A percentile compares a stretch with the other conserved stretches of the same genome.
These are phyloP conservation scores for Cordyceps tenuipes DNA, from an alignment of 2,329 filamentous ascomycete species.

Conservation along the genomic window DNA sequence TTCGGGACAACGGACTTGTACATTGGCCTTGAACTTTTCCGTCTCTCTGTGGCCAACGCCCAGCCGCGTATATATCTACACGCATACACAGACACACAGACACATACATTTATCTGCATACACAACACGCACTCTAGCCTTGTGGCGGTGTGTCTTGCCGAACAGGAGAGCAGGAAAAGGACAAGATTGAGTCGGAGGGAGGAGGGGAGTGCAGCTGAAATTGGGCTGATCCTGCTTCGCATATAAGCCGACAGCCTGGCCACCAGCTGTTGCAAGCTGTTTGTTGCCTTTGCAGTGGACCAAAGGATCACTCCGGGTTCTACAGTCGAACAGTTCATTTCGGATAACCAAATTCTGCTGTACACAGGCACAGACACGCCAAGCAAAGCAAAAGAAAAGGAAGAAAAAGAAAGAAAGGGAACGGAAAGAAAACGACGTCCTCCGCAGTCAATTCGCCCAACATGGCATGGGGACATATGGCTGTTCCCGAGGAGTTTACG, in stretches of 20 bases:
- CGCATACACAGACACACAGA: background rate
- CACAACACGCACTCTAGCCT: background rate
- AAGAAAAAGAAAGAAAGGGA: too few species aligned
- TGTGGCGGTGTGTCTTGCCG: background rate
- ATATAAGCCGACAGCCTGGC: background rate
- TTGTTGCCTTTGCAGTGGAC: background rate
- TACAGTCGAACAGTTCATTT: background rate
- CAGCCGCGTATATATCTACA: background rate
- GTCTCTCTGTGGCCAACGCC: background rate
- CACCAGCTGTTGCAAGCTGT: background rate
- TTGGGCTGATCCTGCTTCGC: background rate
- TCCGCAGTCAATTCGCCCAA: background rate
- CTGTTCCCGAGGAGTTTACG: conserved; percentile 21
- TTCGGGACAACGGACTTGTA: background rate
- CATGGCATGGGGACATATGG: conserved; percentile 5
- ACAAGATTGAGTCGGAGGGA: background rate
- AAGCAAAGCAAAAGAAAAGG: too few species aligned
- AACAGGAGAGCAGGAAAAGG: background rate
- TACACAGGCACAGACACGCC: too few species aligned
- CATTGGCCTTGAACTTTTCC: background rate
- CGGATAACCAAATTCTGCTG: background rate
- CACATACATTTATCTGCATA: too few species aligned
- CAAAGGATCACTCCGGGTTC: background rate
- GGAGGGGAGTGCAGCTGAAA: background rate
- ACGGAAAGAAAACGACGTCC: background rate